Evolutionary conservation across 371 early-diverging fungal species (phyloP), one percentile per base, ranked within the genome.

Genomic region (Mortierella sp.): DNA sequence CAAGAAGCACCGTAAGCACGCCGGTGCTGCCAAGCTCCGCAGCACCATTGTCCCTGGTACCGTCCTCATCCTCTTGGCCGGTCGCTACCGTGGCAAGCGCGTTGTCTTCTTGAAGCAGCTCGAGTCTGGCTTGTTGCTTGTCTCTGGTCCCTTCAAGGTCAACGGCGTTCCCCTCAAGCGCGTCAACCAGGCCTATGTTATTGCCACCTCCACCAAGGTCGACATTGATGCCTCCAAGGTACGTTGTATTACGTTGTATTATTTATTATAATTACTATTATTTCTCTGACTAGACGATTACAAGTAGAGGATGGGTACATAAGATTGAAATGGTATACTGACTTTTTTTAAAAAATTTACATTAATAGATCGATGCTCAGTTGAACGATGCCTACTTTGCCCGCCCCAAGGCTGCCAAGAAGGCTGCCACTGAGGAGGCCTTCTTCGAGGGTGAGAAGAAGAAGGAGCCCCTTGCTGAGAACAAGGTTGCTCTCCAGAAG

Each of bases 61-160:
- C 86, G 97, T 99, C 83, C 91, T 97, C 77, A 97, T 99, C 85
- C 90, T 99, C 70, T 90, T 99, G 81, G 95, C 98, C 67, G 99
- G 99, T 84, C 95, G 97, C 74, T 97, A 93, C 95, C 93, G 96
- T 70, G 99, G 99, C 75, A 97, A 97, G 95, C 95, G 98, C 73
- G 99, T 98, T 77, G 98, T 99, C 65, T 97, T 95, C 94, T 91
- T 99, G 88, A 97, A 97, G 94, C 96, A 96, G 88, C 93, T 99
- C 79, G 92, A 90, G 70, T 93, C 94, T 70, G 99, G 99, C 84
- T 93, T 98, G 75, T 90, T 99, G 75, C 92, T 99, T 75, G 97
- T 98, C 83, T 95, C 98, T 77, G 99, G 99, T 68, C 99, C 99
- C 72, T 96, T 93, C 95, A 95, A 94, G 91, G 84, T 97, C 89